These are phyloP conservation scores for Backusella macrospora DNA, from an alignment of 192 early-diverging fungal genomes.

Conservation along the genomic window DNA sequence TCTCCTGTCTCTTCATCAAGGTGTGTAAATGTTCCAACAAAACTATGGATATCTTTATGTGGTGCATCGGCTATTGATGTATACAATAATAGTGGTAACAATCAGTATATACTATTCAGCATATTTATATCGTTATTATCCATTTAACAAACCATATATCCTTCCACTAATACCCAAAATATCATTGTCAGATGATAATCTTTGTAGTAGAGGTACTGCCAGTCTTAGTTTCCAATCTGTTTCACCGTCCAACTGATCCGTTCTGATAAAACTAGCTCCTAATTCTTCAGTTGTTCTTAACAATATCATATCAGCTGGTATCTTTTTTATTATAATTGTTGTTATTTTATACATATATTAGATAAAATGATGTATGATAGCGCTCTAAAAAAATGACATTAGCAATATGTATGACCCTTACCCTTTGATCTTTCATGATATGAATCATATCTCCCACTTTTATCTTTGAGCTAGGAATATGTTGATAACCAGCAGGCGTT, in stretches of 20 bases:
- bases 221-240: conserved; percentile 96
- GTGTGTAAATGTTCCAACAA: conserved; percentile 76
- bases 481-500: conserved; percentile 57
- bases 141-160: conserved; percentile 63
- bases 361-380: not conserved
- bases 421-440: conserved; percentile 86
- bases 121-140: not conserved
- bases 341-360: not conserved
- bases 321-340: conserved; percentile 30
- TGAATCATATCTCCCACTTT: conserved; percentile 85
- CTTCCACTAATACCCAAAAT: conserved; percentile 67
- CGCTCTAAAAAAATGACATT: not conserved
- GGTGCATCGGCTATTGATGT: conserved; percentile 73
- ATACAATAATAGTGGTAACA: not conserved
- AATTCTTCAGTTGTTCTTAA: conserved; percentile 80
- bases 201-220: conserved; percentile 84
- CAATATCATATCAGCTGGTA: conserved; percentile 92
- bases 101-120: not conserved
- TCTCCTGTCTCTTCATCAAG: conserved; percentile 24
- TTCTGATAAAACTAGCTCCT: conserved; percentile 95
- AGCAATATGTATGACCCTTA: conserved; percentile 17
- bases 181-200: conserved; percentile 59
- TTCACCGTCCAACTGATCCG: conserved; percentile 97
- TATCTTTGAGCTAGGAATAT: conserved; percentile 82
- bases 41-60: conserved; percentile 93